These are phyloP conservation scores for Prunus kanzakura DNA, from an alignment of 306 rosid species.

Conservation along the genomic window DNA sequence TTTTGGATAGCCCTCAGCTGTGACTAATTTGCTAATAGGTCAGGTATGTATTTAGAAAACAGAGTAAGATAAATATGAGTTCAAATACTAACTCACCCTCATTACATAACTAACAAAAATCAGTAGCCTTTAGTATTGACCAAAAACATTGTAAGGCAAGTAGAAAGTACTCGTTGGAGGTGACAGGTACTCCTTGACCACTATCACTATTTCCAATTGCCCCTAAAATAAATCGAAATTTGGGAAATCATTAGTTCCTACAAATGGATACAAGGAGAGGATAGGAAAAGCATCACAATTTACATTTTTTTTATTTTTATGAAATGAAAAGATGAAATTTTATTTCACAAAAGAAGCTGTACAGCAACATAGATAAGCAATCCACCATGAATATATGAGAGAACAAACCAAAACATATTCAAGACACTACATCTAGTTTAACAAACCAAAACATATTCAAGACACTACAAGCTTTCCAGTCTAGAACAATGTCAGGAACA, in stretches of 20 bases:
- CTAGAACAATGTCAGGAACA: too few species aligned
- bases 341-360: too few species aligned
- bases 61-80: conserved; percentile 4
- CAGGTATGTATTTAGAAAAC: neutral
- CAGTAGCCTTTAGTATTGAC: conserved; percentile 27
- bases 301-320: neutral
- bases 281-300: neutral
- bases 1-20: neutral
- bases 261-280: neutral
- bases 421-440: too few species aligned
- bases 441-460: too few species aligned
- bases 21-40: neutral
- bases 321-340: too few species aligned
- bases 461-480: too few species aligned
- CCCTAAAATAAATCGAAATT: conserved; percentile 36
- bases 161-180: conserved; percentile 52
- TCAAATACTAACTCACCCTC: conserved; percentile 13
- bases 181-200: conserved; percentile 23
- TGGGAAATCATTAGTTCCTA: conserved; percentile 18
- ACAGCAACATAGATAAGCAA: too few species aligned
- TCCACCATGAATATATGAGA: too few species aligned
- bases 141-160: conserved; percentile 37
- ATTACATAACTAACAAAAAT: conserved; percentile 28
- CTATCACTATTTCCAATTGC: conserved; percentile 40
- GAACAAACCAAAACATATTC: too few species aligned